Evolutionary conservation across 441 rosid genomes (phyloP), one percentile per base, ranked within the genome.

Genomic region (Pelargonium cotyledonis): DNA sequence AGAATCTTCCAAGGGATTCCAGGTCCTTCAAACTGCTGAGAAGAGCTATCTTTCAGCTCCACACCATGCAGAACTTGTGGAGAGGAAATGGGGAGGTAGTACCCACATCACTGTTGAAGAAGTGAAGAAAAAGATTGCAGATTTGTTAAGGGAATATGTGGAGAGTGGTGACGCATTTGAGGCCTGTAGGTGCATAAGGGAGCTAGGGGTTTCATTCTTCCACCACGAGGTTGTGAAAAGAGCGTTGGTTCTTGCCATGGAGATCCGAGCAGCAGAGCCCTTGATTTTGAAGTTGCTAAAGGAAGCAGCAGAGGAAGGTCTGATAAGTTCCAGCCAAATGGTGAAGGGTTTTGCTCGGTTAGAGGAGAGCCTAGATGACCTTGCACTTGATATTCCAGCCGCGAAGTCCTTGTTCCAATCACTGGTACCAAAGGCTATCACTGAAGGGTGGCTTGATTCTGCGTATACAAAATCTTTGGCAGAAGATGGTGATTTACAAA

Each of bases 151-250:
- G 86, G 99, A 95, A 63, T 92, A 88, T 70, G 86, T 85, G 55
- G 97, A 82, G 77, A 89, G 73, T 66, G 98, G 98, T 35, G 96
- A 95, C 65, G 75, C 92, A 16, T 71, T 90, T 44, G 98, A 95
- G 85, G 97, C 97, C 9, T 95, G 98, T 74, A 82, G 95, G 82
- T 95, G 96, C 83, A 85, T 92, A 67, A 85, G 96, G 83, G 98
- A 87, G 77, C 72, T 95, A 65, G 97, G 97, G 8, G 93, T 95
- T 75, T 72, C 99, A 14, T 95, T 92, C 80, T 95, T 89, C 79
- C 99, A 95, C 79, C 99, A 95, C 10, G 99, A 95, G 84, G 99
- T 95, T 61, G 99, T 92, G 78, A 95, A 95, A 82, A 89, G 98
- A 70, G 98, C 97, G 69, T 77, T 90, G 85, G 83, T 90, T 79